Base-by-base conservation (phyloP, 2,329 filamentous ascomycete genomes). In the Cladophialophora chaetospira region DNA sequence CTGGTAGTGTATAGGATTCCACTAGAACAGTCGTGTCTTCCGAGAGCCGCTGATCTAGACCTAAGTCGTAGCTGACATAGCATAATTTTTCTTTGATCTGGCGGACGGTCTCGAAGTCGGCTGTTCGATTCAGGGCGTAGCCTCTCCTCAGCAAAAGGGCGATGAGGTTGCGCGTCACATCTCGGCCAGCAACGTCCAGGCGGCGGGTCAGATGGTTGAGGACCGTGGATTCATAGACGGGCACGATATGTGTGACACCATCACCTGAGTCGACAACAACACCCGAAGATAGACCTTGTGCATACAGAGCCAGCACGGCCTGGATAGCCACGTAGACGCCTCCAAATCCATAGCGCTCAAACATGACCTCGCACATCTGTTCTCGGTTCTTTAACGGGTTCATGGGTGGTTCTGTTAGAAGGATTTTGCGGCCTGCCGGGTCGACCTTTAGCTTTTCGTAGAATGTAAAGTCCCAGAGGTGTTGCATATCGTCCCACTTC, bases 31-130 rank as follows among this genome's bases (percentile, higher is more conserved):
- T 99, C 13, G 94, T 99, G 69, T 99, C 94, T 77, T 99, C 94
- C 70, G 90, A 95, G 63, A 99, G 85, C 66, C 89, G 87, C 78
- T 97, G 92, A 80, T 99, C 94, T 53, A 99, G 82, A 75, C 96
- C 91, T 55, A 99, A 84, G 73, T 99, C 94, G 79, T 97, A 99
- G 10, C 92, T 97, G 55, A 99, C 93, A 73, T 99, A 99, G 82
- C 94, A 97, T 49, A 99, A 88, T 82, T 99, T 99, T 82, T 99
- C 94, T 79, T 99, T 99, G 80, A 99, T 97, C 75, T 97, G 93
- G 61, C 94, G 89, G 55, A 99, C 94, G 3, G 94, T 99, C 77
- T 99, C 94, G 74, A 99, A 99, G 74, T 99, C 94, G 71, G 94
- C 94, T 10, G 94, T 99, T 73, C 94, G 86, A 84, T 99, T 99